Evolutionary conservation across 768 basidiomycete species (phyloP).

Genomic region (Trametes maxima): DNA sequence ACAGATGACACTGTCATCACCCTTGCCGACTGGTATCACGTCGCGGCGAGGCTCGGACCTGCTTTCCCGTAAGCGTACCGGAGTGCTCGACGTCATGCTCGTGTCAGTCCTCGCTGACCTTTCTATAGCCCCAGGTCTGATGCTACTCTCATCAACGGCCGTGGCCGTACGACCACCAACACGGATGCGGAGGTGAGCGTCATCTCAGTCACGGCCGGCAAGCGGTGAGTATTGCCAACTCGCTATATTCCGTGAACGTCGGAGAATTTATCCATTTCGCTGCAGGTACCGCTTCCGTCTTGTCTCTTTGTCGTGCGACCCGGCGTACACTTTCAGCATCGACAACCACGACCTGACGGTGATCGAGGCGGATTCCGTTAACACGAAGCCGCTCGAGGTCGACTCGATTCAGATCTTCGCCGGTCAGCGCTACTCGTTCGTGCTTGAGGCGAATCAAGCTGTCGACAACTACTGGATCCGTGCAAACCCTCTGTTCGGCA

Average conservation of each 20-base stretch:
- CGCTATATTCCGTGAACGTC: neutral
- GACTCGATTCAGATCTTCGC: slow-evolving; percentile 45
- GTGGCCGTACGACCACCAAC: slow-evolving; percentile 43
- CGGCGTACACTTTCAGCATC: slow-evolving; percentile 46
- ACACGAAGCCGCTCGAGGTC: slow-evolving; percentile 41
- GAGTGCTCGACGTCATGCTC: too few species aligned
- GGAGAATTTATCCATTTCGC: slow-evolving; percentile 33
- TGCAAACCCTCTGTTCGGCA: slow-evolving; percentile 23
- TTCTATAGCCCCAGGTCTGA: slow-evolving; percentile 29
- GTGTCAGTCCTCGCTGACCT: neutral
- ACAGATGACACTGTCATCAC: slow-evolving; percentile 32
- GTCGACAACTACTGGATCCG: slow-evolving; percentile 42
- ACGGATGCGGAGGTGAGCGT: slow-evolving; percentile 37
- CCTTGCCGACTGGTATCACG: slow-evolving; percentile 30
- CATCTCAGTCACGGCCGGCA: slow-evolving; percentile 24
- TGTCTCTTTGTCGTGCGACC: slow-evolving; percentile 48
- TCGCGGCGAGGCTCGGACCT: slow-evolving; percentile 4
- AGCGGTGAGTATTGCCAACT: slow-evolving; percentile 12
- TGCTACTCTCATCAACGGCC: slow-evolving; percentile 49
- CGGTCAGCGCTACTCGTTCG: slow-evolving; percentile 37
- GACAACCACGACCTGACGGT: slow-evolving; percentile 47
- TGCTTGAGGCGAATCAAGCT: slow-evolving; percentile 43
- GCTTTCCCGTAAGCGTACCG: slow-evolving; percentile 12
- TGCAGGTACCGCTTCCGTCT: slow-evolving; percentile 41
- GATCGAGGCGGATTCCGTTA: slow-evolving; percentile 50